Percentiles rank a stretch among this genome's conserved stretches.
Conservation (phyloP, 2,329 filamentous ascomycete genomes). For the Anisogramma anomala region DNA sequence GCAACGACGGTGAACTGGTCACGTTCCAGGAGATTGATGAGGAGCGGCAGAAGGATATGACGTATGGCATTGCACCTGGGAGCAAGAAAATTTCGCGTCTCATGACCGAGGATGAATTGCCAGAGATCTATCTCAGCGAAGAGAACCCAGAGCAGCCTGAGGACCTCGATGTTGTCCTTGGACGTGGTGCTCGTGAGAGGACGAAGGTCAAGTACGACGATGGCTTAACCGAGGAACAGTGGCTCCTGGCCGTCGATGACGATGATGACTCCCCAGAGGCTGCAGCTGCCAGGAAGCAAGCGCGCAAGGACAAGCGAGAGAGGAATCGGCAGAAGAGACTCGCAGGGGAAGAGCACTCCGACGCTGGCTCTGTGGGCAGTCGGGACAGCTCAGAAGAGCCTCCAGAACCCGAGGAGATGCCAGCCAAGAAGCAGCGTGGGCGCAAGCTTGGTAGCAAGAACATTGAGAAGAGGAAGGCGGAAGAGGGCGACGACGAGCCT, state of each 20-base stretch:
- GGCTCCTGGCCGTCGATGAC: constrained; percentile 94
- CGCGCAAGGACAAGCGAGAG: constrained; percentile 68
- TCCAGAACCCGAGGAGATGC: constrained; percentile 42
- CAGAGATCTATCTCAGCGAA: constrained; percentile 86
- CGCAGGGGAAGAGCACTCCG: constrained; percentile 25
- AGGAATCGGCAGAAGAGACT: constrained; percentile 59
- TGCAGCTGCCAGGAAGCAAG: constrained; percentile 80
- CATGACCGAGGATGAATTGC: constrained; percentile 76
- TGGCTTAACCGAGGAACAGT: constrained; percentile 95
- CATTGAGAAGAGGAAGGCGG: constrained; percentile 75
- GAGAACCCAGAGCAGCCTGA: constrained; percentile 69
- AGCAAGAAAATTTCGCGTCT: constrained; percentile 63
- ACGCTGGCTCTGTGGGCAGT: constrained; percentile 68
- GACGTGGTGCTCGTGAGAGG: constrained; percentile 87
- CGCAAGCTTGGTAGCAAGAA: constrained; percentile 63
- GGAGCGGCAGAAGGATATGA: constrained; percentile 52
- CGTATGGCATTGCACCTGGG: constrained; percentile 57
- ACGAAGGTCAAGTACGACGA: constrained; percentile 94
- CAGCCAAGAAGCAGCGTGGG: constrained; percentile 72
- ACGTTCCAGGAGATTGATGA: constrained; percentile 77
- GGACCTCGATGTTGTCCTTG: constrained; percentile 59
- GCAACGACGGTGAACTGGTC: constrained; percentile 66
- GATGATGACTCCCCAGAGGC: constrained; percentile 91
- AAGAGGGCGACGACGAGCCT: constrained; percentile 64
- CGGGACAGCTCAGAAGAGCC: constrained; percentile 71